phyloP scores from a whole-genome alignment of 1,139 yeast species.

The Candida smagusa region DNA sequence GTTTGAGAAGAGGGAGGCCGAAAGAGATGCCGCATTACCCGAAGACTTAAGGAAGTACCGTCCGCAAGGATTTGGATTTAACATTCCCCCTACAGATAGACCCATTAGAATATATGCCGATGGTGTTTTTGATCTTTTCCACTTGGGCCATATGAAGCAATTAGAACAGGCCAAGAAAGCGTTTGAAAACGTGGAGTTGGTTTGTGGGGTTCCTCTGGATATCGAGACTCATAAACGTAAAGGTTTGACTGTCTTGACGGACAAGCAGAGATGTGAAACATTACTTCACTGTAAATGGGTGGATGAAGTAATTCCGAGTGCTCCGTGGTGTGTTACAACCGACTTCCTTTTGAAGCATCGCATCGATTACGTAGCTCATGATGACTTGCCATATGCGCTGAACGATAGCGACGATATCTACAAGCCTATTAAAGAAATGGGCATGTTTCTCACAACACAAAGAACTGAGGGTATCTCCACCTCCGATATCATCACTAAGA shows the following conservation, averaged over 20 bases:
- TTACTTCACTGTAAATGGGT: conserved; percentile 93
- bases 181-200: conserved; percentile 77
- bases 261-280: conserved; percentile 84
- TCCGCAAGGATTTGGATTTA: conserved; percentile 68
- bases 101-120: conserved; percentile 93
- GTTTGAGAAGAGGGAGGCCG: conserved; percentile 49
- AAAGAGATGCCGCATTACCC: conserved; percentile 59
- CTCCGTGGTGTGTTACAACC: conserved; percentile 93
- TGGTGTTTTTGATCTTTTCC: conserved; percentile 95
- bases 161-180: conserved; percentile 90
- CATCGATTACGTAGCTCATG: conserved; percentile 96
- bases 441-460: conserved; percentile 91
- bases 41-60: conserved; percentile 64
- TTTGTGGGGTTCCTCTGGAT: conserved; percentile 91
- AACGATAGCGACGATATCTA: conserved; percentile 87
- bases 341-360: conserved; percentile 74
- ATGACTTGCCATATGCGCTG: conserved; percentile 91
- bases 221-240: conserved; percentile 86
- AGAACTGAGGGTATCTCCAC: conserved; percentile 96
- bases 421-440: conserved; percentile 83
- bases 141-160: conserved; percentile 96
- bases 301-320: conserved; percentile 89
- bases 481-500: conserved; percentile 90
- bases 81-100: conserved; percentile 79
- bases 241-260: conserved; percentile 88